Evolutionary conservation across 257 asterid genomes (phyloP).

Genomic region (Gentiana straminea): DNA sequence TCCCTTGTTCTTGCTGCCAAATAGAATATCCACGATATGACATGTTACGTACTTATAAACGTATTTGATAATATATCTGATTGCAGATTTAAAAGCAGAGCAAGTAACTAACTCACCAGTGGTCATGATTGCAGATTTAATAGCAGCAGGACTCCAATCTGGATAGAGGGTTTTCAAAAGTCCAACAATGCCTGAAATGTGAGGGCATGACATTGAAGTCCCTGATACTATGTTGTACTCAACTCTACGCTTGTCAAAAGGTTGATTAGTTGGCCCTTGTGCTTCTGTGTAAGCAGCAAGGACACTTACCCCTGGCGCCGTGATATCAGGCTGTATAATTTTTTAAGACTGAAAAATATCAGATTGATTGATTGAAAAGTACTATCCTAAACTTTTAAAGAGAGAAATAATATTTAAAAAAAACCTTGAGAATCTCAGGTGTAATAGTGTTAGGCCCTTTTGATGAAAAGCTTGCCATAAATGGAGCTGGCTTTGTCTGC

Average conservation of each 20-base stretch:
- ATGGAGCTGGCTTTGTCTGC: constrained; percentile 11
- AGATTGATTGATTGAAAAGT: neutral
- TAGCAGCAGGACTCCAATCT: constrained; percentile 91
- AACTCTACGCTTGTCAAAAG: constrained; percentile 31
- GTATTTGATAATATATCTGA: neutral
- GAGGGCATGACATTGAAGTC: too few relatives aligned
- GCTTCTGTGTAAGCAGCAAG: constrained; percentile 64
- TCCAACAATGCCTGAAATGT: constrained; percentile 61
- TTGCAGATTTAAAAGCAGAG: neutral
- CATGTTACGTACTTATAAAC: neutral
- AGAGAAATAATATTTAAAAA: neutral
- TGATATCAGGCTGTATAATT: constrained; percentile 79
- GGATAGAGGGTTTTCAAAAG: constrained; percentile 77
- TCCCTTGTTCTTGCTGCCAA: constrained; percentile 57
- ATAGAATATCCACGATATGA: neutral
- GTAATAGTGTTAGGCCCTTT: constrained; percentile 7
- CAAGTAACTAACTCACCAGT: constrained; percentile 29
- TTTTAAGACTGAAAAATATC: neutral
- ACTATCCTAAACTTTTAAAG: neutral
- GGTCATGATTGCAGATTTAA: constrained; percentile 78
- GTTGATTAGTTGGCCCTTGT: constrained; percentile 57
- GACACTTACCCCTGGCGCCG: constrained; percentile 91
- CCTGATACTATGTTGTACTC: constrained; percentile 40
- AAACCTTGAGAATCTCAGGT: constrained; percentile 14
- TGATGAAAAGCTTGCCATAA: constrained; percentile 11